Evolutionary conservation across 495 filamentous ascomycete genomes (phyloP).

Genomic region (Talaromyces wortmannii): DNA sequence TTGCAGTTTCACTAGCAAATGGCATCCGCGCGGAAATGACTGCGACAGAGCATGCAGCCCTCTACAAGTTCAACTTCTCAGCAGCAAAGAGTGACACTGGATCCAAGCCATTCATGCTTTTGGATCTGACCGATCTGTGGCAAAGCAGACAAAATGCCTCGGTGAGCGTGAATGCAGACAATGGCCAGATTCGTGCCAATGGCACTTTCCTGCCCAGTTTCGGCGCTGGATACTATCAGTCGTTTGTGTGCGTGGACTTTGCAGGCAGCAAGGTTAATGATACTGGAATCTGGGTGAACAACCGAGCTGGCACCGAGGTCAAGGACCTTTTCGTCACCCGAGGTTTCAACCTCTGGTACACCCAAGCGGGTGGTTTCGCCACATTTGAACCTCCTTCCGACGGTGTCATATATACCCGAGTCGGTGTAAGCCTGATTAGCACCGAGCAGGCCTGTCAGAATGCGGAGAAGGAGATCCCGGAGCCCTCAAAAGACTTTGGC

Average conservation of each 20-base stretch:
- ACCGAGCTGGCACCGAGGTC: constrained; percentile 43
- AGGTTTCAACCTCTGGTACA: constrained; percentile 49
- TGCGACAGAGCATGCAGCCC: constrained; percentile 51
- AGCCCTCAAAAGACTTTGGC: constrained; percentile 40
- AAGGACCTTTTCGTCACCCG: constrained; percentile 44
- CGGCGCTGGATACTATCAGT: constrained; percentile 43
- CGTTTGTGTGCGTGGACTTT: constrained; percentile 60
- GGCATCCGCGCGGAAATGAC: constrained; percentile 65
- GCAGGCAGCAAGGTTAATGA: constrained; percentile 41
- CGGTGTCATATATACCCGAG: constrained; percentile 41
- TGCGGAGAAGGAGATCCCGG: constrained; percentile 52
- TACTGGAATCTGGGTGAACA: constrained; percentile 54
- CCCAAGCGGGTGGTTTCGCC: constrained; percentile 53
- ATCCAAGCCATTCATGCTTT: constrained; percentile 48
- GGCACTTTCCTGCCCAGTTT: constrained; percentile 61
- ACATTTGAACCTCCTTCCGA: constrained; percentile 31
- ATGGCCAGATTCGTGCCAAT: constrained; percentile 58
- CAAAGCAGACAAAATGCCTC: constrained; percentile 57
- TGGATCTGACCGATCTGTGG: constrained; percentile 62
- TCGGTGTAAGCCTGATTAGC: constrained; percentile 12
- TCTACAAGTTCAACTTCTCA: constrained; percentile 66
- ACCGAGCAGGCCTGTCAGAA: constrained; percentile 18
- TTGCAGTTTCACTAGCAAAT: constrained; percentile 51
- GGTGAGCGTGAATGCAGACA: constrained; percentile 48
- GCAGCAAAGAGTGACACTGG: constrained; percentile 29